Conservation (phyloP, 257 asterid genomes). For the Nicotiana sylvestris region DNA sequence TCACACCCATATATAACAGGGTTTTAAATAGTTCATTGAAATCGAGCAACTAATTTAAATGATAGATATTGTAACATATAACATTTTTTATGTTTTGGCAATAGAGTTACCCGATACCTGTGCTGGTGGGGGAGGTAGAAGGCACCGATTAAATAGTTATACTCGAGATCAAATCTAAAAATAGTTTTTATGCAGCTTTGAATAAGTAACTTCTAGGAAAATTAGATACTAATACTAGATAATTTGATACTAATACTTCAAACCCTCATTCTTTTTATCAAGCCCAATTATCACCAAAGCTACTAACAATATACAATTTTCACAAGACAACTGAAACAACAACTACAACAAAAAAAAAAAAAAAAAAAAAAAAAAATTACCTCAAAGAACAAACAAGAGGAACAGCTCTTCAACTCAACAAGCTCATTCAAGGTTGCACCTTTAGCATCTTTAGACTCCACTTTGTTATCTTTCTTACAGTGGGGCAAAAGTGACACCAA, state of each 20-base stretch:
- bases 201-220: too few relatives aligned
- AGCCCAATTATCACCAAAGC: background rate
- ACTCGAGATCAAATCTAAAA: too few relatives aligned
- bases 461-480: constrained; percentile 87
- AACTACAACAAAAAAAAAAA: background rate
- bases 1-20: background rate
- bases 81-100: too few relatives aligned
- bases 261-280: background rate
- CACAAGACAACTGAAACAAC: background rate
- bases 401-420: constrained; percentile 84
- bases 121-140: too few relatives aligned
- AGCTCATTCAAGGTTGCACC: constrained; percentile 90
- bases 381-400: constrained; percentile 94
- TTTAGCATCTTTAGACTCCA: constrained; percentile 86
- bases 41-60: too few relatives aligned
- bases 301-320: background rate
- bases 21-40: background rate
- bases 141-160: too few relatives aligned
- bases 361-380: constrained; percentile 26
- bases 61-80: too few relatives aligned
- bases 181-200: too few relatives aligned
- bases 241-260: background rate
- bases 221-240: background rate
- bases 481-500: constrained; percentile 85
- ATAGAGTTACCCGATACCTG: too few relatives aligned